Base-by-base conservation (phyloP, 1,284 basidiomycete genomes). In the Austroboletus sp. region DNA sequence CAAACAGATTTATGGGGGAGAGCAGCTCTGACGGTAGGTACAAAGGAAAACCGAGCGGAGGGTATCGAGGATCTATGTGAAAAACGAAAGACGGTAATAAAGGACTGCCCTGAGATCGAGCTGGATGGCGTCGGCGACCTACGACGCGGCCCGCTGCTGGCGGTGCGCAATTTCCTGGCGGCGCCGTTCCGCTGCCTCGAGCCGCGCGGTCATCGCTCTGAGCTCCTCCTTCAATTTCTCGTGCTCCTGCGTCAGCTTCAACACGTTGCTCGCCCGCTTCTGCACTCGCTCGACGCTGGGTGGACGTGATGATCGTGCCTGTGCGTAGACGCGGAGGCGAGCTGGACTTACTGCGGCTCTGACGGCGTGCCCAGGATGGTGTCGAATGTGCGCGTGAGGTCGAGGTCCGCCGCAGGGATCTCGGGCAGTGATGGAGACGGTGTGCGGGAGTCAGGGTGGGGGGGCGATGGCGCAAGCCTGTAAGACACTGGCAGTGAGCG, bases 241-340 rank as follows among this genome's bases (percentile, higher is more conserved):
- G 65, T 87, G 83, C 70, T 88, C 85, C 66, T 83, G 72, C 13
- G 80, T 73, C 26, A 88, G 70, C 58, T 81, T 84, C 58, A 85
- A 60, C 48, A 88, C 82, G 61, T 83, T 87, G 57, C 80, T 83
- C 30, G 78, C 79, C 52, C 85, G 78, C 65, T 86, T 88, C 61
- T 84, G 71, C 42, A 88, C 72, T 62, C 78, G 79, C 52, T 76
- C 75, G 47, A 66, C 61, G 56, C 82, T 83, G 54, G 49, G 50
- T 44, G 17, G 36, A 57, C 50, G 56, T 57, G 53, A 59, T 53
- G 52, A 57, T 52, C 46, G 58, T 55, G 46, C 51, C 53, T 49
- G 48, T 45, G 46, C 38, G 21, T 19, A 19, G 41, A 48, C 40
- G 51, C 36, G 42, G 49, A 48, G 53, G 44, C 48, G 46, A 44